phyloP scores from a whole-genome alignment of 176 grass and related monocot species.

The Phragmites australis region DNA sequence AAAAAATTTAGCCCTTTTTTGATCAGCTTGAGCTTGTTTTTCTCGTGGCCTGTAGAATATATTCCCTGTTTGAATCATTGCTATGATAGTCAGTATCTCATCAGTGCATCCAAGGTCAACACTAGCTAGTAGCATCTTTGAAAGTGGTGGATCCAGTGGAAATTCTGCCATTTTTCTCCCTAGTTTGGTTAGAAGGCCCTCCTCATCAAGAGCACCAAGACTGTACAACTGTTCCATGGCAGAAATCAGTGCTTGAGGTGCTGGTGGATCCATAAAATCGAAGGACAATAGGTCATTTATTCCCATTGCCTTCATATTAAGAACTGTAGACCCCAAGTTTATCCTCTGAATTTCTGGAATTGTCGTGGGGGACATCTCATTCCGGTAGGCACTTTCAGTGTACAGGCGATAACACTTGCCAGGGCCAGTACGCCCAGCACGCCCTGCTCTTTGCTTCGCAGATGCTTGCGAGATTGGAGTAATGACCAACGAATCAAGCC shows the following conservation, averaged over 20 bases:
- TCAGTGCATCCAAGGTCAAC: conserved; percentile 92
- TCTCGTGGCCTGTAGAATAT: conserved; percentile 96
- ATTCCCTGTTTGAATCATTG: conserved; percentile 95
- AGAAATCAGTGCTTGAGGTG: conserved; percentile 89
- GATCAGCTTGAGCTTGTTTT: conserved; percentile 93
- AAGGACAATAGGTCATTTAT: conserved; percentile 96
- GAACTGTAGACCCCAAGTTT: conserved; percentile 73
- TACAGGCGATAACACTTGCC: conserved; percentile 95
- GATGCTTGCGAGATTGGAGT: conserved; percentile 98
- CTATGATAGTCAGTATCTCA: conserved; percentile 93
- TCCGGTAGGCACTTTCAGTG: conserved; percentile 91
- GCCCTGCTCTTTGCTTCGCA: conserved; percentile 91
- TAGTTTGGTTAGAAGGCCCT: conserved; percentile 85
- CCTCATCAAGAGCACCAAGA: conserved; percentile 89
- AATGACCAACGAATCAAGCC: conserved; percentile 86
- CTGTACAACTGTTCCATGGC: conserved; percentile 94
- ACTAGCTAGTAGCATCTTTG: conserved; percentile 91
- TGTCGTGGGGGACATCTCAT: conserved; percentile 89
- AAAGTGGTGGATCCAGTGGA: conserved; percentile 82
- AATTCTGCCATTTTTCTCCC: conserved; percentile 98
- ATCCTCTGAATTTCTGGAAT: conserved; percentile 97
- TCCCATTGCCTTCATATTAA: conserved; percentile 96
- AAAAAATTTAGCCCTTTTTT: conserved; percentile 90
- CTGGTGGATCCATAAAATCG: conserved; percentile 95
- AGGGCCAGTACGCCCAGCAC: conserved; percentile 87